These are phyloP conservation scores for Boletus bicolor DNA, from an alignment of 768 basidiomycete genomes.

Conservation along the genomic window DNA sequence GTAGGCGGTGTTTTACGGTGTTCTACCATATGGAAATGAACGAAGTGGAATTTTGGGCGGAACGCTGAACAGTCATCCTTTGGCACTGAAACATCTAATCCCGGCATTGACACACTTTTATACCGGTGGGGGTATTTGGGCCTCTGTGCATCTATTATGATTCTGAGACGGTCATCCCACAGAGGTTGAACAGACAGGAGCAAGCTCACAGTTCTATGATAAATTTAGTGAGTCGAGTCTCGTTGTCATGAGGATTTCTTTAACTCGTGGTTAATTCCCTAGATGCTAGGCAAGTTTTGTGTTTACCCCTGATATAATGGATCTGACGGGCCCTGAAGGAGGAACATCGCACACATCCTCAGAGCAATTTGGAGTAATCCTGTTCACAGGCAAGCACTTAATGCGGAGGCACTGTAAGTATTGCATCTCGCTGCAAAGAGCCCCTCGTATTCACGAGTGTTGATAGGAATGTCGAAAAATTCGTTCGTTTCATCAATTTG, in stretches of 20 bases:
- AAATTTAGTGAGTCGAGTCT: conserved; percentile 77
- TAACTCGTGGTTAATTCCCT: background rate
- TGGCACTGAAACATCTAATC: conserved; percentile 88
- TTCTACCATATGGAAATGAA: conserved; percentile 63
- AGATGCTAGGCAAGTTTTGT: conserved; percentile 51
- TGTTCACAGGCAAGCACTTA: conserved; percentile 81
- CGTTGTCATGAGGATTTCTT: conserved; percentile 2
- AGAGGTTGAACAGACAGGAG: conserved; percentile 98
- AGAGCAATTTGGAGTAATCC: conserved; percentile 92
- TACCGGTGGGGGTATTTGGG: conserved; percentile 57
- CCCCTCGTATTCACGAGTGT: conserved; percentile 4
- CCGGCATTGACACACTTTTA: conserved; percentile 92
- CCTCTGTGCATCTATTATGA: background rate
- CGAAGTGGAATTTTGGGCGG: conserved; percentile 74
- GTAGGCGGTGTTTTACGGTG: conserved; percentile 73
- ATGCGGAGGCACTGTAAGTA: conserved; percentile 69
- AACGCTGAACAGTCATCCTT: conserved; percentile 76
- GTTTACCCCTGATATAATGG: background rate
- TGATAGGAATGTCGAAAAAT: conserved; percentile 81
- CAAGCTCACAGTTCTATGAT: conserved; percentile 98
- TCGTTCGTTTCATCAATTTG: conserved; percentile 93
- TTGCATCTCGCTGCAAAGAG: background rate
- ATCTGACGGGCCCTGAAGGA: conserved; percentile 41
- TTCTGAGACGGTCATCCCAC: conserved; percentile 4
- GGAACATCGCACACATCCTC: conserved; percentile 84